Evolutionary conservation across 2,329 filamentous ascomycete genomes (phyloP).

Genomic region (Aspergillus neotritici): DNA sequence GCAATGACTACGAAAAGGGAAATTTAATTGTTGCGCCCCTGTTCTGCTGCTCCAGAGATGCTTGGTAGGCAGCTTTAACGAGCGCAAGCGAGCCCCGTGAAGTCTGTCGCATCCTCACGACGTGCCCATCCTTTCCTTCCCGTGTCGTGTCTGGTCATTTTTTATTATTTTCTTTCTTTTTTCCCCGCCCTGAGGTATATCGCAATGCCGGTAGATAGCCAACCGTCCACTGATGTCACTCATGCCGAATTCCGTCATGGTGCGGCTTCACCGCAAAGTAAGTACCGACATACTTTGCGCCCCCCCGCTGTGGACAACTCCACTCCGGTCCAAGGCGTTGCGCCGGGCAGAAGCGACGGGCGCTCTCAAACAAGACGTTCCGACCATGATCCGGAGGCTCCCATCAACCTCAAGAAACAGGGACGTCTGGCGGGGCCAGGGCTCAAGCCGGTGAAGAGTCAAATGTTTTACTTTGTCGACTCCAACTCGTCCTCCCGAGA

Average conservation of each 20-base stretch:
- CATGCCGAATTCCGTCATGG: slow-evolving; percentile 9
- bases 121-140: background rate
- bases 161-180: background rate
- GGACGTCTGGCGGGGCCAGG: slow-evolving; percentile 21
- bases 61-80: too few relatives aligned
- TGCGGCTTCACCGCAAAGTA: slow-evolving; percentile 12
- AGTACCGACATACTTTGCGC: slow-evolving; percentile 6
- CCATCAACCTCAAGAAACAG: slow-evolving; percentile 20
- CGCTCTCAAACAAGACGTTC: slow-evolving; percentile 12
- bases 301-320: slow-evolving; percentile 6
- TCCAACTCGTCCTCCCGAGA: slow-evolving; percentile 36
- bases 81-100: too few relatives aligned
- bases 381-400: slow-evolving; percentile 12
- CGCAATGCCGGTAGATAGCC: slow-evolving; percentile 17
- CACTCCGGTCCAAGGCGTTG: too few relatives aligned
- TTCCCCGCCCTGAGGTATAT: background rate
- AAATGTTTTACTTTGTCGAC: slow-evolving; percentile 39
- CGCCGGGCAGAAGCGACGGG: too few relatives aligned
- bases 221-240: slow-evolving; percentile 13
- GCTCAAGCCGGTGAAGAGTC: slow-evolving; percentile 20
- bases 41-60: too few relatives aligned
- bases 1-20: too few relatives aligned
- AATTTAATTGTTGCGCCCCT: too few relatives aligned
- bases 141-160: background rate
- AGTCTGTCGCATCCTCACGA: too few relatives aligned